These are phyloP conservation scores for Dalbergia cultrata DNA, from an alignment of 306 rosid species.

Conservation along the genomic window DNA sequence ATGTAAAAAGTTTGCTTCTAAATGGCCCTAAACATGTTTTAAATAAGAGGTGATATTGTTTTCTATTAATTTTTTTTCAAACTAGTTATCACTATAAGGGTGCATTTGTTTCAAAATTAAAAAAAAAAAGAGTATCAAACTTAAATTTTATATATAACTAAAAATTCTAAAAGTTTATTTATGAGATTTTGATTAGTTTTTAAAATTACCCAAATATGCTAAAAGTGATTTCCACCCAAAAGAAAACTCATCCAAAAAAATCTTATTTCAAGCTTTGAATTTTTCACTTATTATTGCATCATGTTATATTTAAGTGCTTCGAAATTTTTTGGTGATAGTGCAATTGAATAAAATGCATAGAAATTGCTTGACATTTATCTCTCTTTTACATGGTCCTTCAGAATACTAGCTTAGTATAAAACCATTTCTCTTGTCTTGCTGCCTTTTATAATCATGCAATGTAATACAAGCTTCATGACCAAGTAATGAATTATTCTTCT, in stretches of 20 bases:
- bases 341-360: conserved; percentile 13
- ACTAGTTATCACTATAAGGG: not conserved
- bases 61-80: not conserved
- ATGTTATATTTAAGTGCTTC: not conserved
- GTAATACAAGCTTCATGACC: conserved; percentile 1
- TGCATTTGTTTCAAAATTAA: too few relatives aligned
- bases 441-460: not conserved
- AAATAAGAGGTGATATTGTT: not conserved
- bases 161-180: too few relatives aligned
- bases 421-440: conserved; percentile 6
- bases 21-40: not conserved
- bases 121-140: too few relatives aligned
- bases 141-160: too few relatives aligned
- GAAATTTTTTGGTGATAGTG: not conserved
- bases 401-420: not conserved
- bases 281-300: not conserved
- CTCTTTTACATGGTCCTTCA: conserved; percentile 9
- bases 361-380: not conserved
- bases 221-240: too few relatives aligned
- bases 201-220: too few relatives aligned
- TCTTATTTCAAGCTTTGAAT: not conserved
- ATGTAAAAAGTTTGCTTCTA: not conserved
- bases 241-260: too few relatives aligned
- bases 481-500: not conserved
- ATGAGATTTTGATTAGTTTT: too few relatives aligned